Base-by-base conservation (phyloP, 2,329 filamentous ascomycete genomes). In the Kalaharituber pfeilii region DNA sequence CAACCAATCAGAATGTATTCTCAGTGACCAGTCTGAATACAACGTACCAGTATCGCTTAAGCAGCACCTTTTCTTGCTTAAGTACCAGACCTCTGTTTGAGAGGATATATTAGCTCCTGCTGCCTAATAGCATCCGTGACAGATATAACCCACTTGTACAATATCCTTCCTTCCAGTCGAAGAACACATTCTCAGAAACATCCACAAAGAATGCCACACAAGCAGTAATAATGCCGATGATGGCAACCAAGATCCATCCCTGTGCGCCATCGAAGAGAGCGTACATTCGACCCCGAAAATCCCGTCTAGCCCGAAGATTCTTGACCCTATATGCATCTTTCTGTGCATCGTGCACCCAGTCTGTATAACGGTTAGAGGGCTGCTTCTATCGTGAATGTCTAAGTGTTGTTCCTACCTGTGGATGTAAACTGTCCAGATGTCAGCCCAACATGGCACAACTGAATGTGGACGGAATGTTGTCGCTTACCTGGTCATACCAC, bases 281-380 rank as follows among this genome's bases (percentile, higher is more conserved):
- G 47, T 78, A 72, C 13, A 94, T 62, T 49, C 84, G 80, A n/a
- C 89, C 89, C 66, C 82, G 81, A 57, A 94, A 76, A 69, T 89
- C 91, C 67, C 83, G 93, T 50, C 87, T 76, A 63, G 77, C 81
- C 50, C 86, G 79, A 36, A 98, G 74, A 52, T 81, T 81, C 67
- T 93, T 91, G 50, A 93, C 80, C 25, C 91, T 84, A 63, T 87
- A 86, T 8, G 88, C 86, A 69, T 96, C 91, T 64, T 87, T 86
- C 62, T 98, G 95, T 67, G 84, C 88, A 68, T 98, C 91, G 66
- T 94, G 89, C 0, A 98, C 88, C 91, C 91, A 98, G 68, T 98
- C 89, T 53, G 86, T 52, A 61, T 53, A 39, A 39, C 33, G 33
- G 33, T 18, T 15, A 15, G 33, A 13, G 13, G 7, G 33, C 13